Evolutionary conservation across 169 alveolate species (phyloP).

Genomic region (Plasmodium coatneyi): DNA sequence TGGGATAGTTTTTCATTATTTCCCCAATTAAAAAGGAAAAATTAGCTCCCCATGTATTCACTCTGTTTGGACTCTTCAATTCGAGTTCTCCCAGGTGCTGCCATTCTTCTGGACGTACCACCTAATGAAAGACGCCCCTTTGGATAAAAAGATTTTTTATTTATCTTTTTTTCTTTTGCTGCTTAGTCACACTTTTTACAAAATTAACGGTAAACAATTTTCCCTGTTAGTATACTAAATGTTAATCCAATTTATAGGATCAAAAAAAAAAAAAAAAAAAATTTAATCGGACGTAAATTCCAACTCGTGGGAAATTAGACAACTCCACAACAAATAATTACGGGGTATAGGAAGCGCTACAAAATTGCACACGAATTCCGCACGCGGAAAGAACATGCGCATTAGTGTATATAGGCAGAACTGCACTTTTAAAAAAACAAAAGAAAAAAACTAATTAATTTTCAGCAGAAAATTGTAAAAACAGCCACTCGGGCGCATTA

Average conservation of each 20-base stretch:
- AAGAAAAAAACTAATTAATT: not conserved
- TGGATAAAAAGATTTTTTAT: not conserved
- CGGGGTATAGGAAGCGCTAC: not conserved
- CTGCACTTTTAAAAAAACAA: not conserved
- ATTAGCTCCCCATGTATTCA: not conserved
- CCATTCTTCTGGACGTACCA: not conserved
- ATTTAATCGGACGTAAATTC: not conserved
- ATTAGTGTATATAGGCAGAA: not conserved
- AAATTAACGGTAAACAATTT: not conserved
- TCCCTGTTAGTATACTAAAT: not conserved
- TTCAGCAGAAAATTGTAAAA: not conserved
- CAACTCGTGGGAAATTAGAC: not conserved
- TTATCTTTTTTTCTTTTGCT: not conserved
- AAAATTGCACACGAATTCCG: not conserved
- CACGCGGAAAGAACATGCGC: not conserved
- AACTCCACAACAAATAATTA: not conserved
- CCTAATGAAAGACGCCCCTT: not conserved
- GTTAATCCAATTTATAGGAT: not conserved
- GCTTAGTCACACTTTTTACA: not conserved
- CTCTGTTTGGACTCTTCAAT: not conserved
- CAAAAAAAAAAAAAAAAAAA: not conserved
- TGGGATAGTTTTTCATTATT: not conserved
- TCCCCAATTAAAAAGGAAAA: not conserved
- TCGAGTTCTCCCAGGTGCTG: not conserved
- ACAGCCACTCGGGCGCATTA: not conserved